phyloP scores from a whole-genome alignment of 1,139 yeast species.

The Nematodospora anomalae region DNA sequence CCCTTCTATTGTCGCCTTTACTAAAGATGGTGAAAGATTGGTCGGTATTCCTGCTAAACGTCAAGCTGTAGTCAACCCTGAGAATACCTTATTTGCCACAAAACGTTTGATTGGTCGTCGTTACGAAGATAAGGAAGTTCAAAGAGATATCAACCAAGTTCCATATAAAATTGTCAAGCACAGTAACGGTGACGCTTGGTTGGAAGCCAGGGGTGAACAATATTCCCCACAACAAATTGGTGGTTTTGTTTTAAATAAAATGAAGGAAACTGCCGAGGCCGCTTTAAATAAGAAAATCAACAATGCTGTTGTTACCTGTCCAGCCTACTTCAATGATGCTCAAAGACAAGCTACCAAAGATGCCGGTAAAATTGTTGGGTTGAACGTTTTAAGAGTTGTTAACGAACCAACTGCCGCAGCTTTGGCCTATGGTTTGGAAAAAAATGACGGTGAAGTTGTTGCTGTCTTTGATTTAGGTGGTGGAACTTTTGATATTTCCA shows the following conservation, averaged over 20 bases:
- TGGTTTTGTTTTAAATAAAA: conserved; percentile 92
- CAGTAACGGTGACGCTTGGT: conserved; percentile 98
- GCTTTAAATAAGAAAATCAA: conserved; percentile 78
- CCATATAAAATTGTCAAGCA: conserved; percentile 98
- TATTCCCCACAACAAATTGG: conserved; percentile 96
- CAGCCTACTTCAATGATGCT: conserved; percentile 97
- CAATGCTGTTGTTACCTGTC: conserved; percentile 96
- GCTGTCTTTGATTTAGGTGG: conserved; percentile 90
- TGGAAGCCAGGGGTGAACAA: conserved; percentile 94
- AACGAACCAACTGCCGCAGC: conserved; percentile 99
- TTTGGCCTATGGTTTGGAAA: conserved; percentile 93
- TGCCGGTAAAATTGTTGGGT: conserved; percentile 97
- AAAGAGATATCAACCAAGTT: conserved; percentile 93
- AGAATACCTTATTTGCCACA: conserved; percentile 95
- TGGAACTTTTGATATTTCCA: conserved; percentile 85
- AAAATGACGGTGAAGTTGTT: conserved; percentile 69
- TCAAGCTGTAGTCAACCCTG: conserved; percentile 98
- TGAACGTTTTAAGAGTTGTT: conserved; percentile 94
- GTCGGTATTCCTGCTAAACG: conserved; percentile 99
- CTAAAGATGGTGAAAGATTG: conserved; percentile 84
- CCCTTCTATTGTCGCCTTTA: conserved; percentile 97
- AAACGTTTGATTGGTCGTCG: conserved; percentile 98
- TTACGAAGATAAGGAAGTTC: conserved; percentile 93
- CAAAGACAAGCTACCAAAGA: conserved; percentile 99
- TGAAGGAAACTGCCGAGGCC: conserved; percentile 96